phyloP scores from a whole-genome alignment of 768 basidiomycete genomes.

The Calocera cornea region DNA sequence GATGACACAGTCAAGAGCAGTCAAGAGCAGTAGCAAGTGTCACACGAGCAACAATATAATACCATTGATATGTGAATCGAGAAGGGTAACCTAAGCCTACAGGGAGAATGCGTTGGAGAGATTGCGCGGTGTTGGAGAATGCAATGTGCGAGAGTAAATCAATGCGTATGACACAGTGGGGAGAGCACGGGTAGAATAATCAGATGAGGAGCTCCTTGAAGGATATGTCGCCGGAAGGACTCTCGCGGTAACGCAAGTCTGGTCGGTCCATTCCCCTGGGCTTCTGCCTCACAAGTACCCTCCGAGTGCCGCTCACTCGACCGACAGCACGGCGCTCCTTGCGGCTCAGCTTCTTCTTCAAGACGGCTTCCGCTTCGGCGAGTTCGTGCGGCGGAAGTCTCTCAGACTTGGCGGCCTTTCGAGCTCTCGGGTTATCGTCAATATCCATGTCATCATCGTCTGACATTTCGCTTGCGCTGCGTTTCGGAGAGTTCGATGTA shows the following conservation, averaged over 20 bases:
- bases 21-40: no score
- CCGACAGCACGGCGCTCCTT: background rate
- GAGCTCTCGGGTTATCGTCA: background rate
- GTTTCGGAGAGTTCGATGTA: background rate
- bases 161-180: conserved; percentile 1
- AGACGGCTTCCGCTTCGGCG: background rate
- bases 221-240: background rate
- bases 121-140: background rate
- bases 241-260: background rate
- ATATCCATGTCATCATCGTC: background rate
- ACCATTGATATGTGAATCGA: background rate
- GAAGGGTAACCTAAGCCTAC: conserved; percentile 3
- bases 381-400: background rate
- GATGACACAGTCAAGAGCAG: no score
- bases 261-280: background rate
- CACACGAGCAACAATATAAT: background rate
- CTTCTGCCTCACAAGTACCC: background rate
- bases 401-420: background rate
- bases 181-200: background rate
- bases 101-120: background rate
- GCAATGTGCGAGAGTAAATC: background rate
- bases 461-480: background rate
- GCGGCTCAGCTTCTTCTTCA: background rate
- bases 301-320: background rate
- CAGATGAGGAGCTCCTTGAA: background rate